Evolutionary conservation across 176 grass and related monocot species (phyloP), one percentile per base, ranked within the genome.

Genomic region (Rhynchospora breviuscula): DNA sequence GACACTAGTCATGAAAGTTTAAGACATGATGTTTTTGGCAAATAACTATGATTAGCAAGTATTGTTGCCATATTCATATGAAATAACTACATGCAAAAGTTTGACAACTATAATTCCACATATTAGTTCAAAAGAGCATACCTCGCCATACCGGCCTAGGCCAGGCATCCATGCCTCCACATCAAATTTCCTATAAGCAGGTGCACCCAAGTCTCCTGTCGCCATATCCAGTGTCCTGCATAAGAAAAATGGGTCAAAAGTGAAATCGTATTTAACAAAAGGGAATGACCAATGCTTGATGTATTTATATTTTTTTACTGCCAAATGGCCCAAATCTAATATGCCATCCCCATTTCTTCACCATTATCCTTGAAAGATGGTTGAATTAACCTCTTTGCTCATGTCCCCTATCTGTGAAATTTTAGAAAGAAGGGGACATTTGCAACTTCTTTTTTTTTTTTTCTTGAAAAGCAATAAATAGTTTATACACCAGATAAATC

Each of bases 81-180:
- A 75, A 75, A 13, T 21, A 25, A 75, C 5, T 10, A 49, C 45
- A 74, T 54, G 49, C 2, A 78, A 21, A 33, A 57, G 35, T 57
- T 56, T 33, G 0, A 33, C 13, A 17, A 78, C 12, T 57, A 9
- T 76, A 8, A 8, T 7, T 2, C 48, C 14, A 23, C 23, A 10
- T 25, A 75, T 75, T 75, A 14, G 47, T 75, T 25, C 8, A 67
- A 67, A n/a, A 53, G 14, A 82, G 5, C 86, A 84, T 98, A 99
- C 96, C 93, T 99, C 96, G n/a, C 93, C 91, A 0, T 93, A 95
- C 11, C 91, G 86, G 48, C 92, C 86, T 86, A 98, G 82, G n/a
- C 91, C 96, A 58, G 93, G 96, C 96, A 98, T 98, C 93, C 96
- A 99, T 17, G 96, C 93, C 78, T 99, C 96, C 15, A 93, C 92